Evolutionary conservation across 2,329 filamentous ascomycete species (phyloP).

Genomic region (Macrophomina pseudophaseolina): DNA sequence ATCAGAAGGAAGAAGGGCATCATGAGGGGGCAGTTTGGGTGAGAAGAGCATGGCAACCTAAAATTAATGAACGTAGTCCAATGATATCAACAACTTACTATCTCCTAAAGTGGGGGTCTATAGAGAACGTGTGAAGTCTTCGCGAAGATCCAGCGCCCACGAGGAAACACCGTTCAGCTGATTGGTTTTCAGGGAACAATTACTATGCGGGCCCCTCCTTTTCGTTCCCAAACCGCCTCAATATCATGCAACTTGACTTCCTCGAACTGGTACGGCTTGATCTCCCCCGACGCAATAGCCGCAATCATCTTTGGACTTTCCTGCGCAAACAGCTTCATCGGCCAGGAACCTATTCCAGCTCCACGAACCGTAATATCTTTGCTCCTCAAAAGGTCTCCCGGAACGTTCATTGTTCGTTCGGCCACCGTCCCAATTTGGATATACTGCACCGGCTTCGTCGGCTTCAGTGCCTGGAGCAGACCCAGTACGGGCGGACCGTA

Average conservation of each 20-base stretch:
- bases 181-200: constrained; percentile 23
- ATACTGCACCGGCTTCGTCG: constrained; percentile 55
- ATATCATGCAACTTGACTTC: constrained; percentile 40
- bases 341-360: constrained; percentile 53
- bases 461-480: constrained; percentile 49
- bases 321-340: constrained; percentile 36
- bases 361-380: constrained; percentile 57
- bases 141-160: too few species aligned
- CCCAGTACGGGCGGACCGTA: constrained; percentile 51
- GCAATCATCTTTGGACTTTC: constrained; percentile 39
- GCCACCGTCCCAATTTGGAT: constrained; percentile 59
- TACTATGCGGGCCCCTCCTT: constrained; percentile 29
- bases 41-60: too few species aligned
- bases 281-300: constrained; percentile 24
- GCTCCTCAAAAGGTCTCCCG: constrained; percentile 52
- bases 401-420: constrained; percentile 46
- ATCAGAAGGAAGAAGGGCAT: too few species aligned
- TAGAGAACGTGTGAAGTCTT: too few species aligned
- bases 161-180: too few species aligned
- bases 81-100: too few species aligned
- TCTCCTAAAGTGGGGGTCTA: too few species aligned
- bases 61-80: too few species aligned
- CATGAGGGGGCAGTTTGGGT: too few species aligned
- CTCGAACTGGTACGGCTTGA: constrained; percentile 33
- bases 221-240: constrained; percentile 40